Evolutionary conservation across 768 basidiomycete species (phyloP), one percentile per base, ranked within the genome.

Genomic region (Phanerochaete carnosa): DNA sequence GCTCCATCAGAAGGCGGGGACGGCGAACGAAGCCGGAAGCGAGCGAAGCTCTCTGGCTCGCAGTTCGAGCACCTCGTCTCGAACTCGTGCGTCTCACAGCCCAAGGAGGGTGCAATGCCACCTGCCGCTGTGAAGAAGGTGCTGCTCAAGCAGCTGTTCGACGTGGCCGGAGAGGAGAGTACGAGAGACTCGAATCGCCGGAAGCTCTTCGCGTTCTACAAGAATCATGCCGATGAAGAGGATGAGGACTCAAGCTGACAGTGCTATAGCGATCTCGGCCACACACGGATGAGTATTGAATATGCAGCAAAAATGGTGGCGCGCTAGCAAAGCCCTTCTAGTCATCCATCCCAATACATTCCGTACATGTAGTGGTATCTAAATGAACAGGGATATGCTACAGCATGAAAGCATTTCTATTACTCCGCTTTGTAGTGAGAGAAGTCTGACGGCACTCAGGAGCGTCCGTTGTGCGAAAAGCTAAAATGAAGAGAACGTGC

Each of bases 161-260:
- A 87, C 19, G 74, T 85, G 32, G 94, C 94, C 33, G 87, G 91
- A 66, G 77, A 83, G 37, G 78, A 84, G 61, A 84, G 88, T n/a
- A 87, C 90, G 43, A 82, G 84, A 67, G 91, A 93, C 65, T 76
- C 85, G 6, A 94, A 89, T 72, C 81, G 95, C 66, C 78, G 91
- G 73, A 92, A 84, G 77, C 80, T 98, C 75, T 96, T 95, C 70
- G 80, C 80, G 5, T 72, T 94, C 28, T 96, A 92, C 85, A 89
- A 87, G 72, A 83, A 74, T 19, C 62, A 82, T 33, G 77, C 76
- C 50, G 79, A 77, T 35, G 83, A 83, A 25, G 83, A 81, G 26
- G 70, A 72, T 23, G 74, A 76, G 4, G 76, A 75, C 62, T 59
- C 62, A 22, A 12, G 11, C 6, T 45, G 30, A 50, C 13, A n/a